phyloP scores from a whole-genome alignment of 73 alveolate species.

The Stentor roeselii region DNA sequence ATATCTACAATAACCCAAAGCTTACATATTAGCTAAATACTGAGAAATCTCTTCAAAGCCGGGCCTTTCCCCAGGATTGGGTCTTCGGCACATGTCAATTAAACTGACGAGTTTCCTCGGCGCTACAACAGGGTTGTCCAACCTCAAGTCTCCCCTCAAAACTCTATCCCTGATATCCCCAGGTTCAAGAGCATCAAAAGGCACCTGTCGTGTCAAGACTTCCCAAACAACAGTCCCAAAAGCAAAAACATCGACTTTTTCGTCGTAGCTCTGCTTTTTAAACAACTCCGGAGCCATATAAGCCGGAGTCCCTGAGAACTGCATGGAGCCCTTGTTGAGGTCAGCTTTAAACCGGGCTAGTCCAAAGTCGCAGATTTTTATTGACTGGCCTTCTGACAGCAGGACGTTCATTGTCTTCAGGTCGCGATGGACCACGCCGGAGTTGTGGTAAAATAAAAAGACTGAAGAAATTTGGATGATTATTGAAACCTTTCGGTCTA shows the following conservation, averaged over 20 bases:
- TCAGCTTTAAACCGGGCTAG: constrained; percentile 88
- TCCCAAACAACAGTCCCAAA: constrained; percentile 98
- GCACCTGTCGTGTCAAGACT: constrained; percentile 90
- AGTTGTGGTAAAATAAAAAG: constrained; percentile 78
- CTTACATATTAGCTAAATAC: background rate
- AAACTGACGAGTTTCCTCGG: constrained; percentile 61
- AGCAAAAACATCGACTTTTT: constrained; percentile 96
- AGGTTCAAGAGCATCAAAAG: constrained; percentile 94
- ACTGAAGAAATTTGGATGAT: constrained; percentile 75
- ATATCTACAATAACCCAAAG: no score
- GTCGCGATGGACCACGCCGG: constrained; percentile 98
- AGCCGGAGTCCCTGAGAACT: constrained; percentile 98
- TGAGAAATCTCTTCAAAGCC: constrained; percentile 52
- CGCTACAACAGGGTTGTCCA: constrained; percentile 29
- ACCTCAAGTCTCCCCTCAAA: constrained; percentile 52
- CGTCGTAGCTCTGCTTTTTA: constrained; percentile 87
- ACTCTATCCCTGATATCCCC: constrained; percentile 86
- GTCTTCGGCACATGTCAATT: constrained; percentile 60
- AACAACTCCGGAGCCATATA: constrained; percentile 99
- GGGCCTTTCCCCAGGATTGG: constrained; percentile 60
- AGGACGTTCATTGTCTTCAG: constrained; percentile 89
- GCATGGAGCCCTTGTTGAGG: constrained; percentile 89
- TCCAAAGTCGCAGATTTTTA: constrained; percentile 97
- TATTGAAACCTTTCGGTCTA: constrained; percentile 65
- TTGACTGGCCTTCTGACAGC: constrained; percentile 68